Evolutionary conservation across 805 yeast species (phyloP), one percentile per base, ranked within the genome.

Genomic region (Ogataea parapolymorpha): DNA sequence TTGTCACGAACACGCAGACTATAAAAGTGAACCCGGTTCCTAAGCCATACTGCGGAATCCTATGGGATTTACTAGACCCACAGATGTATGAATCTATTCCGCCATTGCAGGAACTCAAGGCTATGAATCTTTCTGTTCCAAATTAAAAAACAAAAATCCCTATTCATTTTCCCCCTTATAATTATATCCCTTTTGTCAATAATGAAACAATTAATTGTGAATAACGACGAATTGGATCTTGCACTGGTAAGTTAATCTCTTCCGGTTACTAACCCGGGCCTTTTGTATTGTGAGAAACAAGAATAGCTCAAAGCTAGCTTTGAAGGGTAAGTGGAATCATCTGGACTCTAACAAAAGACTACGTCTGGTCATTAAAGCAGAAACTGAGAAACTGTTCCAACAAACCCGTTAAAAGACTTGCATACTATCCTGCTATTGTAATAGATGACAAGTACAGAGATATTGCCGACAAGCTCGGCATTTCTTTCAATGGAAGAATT

Each of bases 61-160:
- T 58, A 1, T 59, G 64, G 64, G 58, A 57, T 23, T 27, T 51
- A 11, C 35, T 59, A 5, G 59, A 52, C 20, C 49, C 51, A 8
- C 47, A 49, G 1, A 59, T 59, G 64, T 37, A 52, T 7, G 54
- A 54, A 3, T 48, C 59, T 8, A 59, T 59, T 29, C 62, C 62
- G 9, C 64, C 64, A 7, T 34, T 59, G 15, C 46, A 42, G 20
- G 64, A 59, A 39, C 37, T 29, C 72, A 72, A 51, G 28, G 24
- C 27, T 3, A 22, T 46, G 43, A 36, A 37, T 20, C 7, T 43
- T 11, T 15, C 28, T 28, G 44, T 39, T 35, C 46, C 44, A 48
- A 35, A 38, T 41, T 42, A 27, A 28, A 27, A 20, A 6, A 20
- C 22, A 20, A 20, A 20, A 20, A 20, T 6, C 22, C 22, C 22